Base-by-base conservation (phyloP, 2,329 filamentous ascomycete genomes). In the Sarocladium brachiariae region DNA sequence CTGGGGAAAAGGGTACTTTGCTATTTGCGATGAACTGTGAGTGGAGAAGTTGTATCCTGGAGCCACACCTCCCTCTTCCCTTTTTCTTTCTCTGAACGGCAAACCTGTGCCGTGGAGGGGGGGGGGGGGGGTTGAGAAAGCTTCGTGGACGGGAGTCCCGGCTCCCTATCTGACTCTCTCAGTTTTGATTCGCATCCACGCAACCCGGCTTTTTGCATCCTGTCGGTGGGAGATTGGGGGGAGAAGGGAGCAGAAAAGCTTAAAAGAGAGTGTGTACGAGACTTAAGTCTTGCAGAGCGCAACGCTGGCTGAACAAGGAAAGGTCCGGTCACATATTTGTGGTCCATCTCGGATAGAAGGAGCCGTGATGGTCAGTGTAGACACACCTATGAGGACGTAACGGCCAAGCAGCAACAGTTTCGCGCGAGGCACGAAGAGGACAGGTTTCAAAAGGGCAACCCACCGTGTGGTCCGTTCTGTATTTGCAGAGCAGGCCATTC, bases 101-200 rank as follows among this genome's bases (percentile, higher is more conserved):
- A 49, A 49, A 49, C 30, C 31, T 49, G 46, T 49, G 46, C 46
- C 46, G 46, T 49, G 46, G 27, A 30, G 18, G 23, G 16, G 24
- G 25, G n/a, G n/a, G n/a, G 7, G 7, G 7, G 27, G 27, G 7
- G 7, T 30, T 30, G 27, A 13, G 34, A n/a, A n/a, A 6, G 14
- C 7, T n/a, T n/a, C 5, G 34, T n/a, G 34, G 7, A 37, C 34
- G 34, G 34, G 34, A 37, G 34, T 37, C 8, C 8, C 34, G 34
- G 34, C 34, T 37, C 11, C 7, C 16, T 37, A n/a, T 6, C 34
- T 37, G n/a, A n/a, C n/a, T n/a, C n/a, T n/a, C n/a, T n/a, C n/a
- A n/a, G n/a, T n/a, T n/a, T n/a, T n/a, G n/a, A n/a, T n/a, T n/a
- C n/a, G n/a, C n/a, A n/a, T n/a, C n/a, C n/a, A n/a, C n/a, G n/a